Conservation (phyloP, 345 rosid genomes). For the Eucalyptus sideroxylon region DNA sequence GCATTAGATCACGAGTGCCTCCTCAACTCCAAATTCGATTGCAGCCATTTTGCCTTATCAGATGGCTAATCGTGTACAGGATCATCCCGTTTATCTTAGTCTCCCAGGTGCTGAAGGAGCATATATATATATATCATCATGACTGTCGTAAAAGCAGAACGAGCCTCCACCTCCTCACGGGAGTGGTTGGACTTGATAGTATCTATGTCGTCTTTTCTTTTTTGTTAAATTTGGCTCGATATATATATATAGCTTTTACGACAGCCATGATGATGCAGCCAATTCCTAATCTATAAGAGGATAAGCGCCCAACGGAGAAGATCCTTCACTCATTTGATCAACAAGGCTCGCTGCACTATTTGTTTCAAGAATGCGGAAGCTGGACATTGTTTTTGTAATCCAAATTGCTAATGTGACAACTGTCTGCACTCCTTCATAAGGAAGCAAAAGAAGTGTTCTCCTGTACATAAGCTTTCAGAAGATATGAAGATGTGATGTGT, state of each 20-base stretch:
- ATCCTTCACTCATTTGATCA: neutral
- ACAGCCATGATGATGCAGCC: neutral
- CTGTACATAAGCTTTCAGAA: no score
- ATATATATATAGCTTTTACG: no score
- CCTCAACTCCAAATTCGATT: neutral
- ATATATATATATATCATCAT: no score
- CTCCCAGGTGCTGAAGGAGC: neutral
- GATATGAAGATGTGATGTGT: neutral
- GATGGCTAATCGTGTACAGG: neutral
- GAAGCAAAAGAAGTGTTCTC: no score
- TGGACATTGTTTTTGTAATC: neutral
- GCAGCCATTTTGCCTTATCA: neutral
- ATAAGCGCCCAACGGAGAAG: neutral
- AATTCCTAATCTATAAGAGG: neutral
- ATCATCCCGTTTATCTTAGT: neutral
- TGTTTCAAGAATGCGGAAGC: neutral
- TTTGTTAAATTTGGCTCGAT: no score
- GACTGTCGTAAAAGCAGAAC: no score
- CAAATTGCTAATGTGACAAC: neutral
- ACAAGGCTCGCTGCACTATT: neutral
- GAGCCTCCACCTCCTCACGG: no score
- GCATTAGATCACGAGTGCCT: neutral
- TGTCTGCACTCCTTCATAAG: no score
- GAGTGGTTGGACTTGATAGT: no score
- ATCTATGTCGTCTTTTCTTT: no score